These are phyloP conservation scores for Aspergillus ibericus DNA, from an alignment of 2,329 filamentous ascomycete genomes.

Conservation along the genomic window DNA sequence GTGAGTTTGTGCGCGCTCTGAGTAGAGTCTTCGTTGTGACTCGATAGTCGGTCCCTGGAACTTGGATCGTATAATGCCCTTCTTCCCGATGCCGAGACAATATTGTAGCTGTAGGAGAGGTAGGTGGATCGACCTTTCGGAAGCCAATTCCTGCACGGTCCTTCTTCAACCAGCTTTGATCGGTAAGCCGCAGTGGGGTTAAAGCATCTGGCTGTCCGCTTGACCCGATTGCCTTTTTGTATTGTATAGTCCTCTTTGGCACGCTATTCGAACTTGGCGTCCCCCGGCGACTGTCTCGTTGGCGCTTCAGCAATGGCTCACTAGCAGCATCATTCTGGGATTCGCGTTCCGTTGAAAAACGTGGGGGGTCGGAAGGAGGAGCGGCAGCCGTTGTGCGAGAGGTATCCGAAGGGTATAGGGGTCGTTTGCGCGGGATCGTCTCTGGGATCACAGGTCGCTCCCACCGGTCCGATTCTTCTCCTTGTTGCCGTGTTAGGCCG, in stretches of 20 bases:
- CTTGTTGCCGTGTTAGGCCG: neutral
- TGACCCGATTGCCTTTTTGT: neutral
- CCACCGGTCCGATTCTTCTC: conserved; percentile 1
- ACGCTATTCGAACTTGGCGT: conserved; percentile 7
- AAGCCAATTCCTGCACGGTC: conserved; percentile 30
- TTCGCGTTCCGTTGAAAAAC: neutral
- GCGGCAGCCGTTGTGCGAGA: conserved; percentile 1
- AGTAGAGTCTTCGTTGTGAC: neutral
- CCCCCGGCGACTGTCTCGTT: neutral
- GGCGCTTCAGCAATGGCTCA: neutral
- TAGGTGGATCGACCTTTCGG: conserved; percentile 36
- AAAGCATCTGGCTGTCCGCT: neutral
- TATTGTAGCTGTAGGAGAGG: conserved; percentile 33
- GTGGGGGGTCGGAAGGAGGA: neutral
- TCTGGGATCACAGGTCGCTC: conserved; percentile 28
- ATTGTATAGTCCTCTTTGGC: conserved; percentile 6
- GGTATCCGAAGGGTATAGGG: conserved; percentile 13
- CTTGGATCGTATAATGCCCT: conserved; percentile 10
- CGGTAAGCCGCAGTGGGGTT: conserved; percentile 5
- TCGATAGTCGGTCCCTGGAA: conserved; percentile 1
- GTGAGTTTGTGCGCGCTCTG: neutral
- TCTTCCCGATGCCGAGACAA: conserved; percentile 20
- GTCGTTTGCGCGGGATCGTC: conserved; percentile 27
- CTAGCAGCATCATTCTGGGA: neutral
- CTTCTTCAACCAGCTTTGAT: conserved; percentile 32